These are phyloP conservation scores for Xylaria grammica DNA, from an alignment of 495 filamentous ascomycete genomes.

Conservation along the genomic window DNA sequence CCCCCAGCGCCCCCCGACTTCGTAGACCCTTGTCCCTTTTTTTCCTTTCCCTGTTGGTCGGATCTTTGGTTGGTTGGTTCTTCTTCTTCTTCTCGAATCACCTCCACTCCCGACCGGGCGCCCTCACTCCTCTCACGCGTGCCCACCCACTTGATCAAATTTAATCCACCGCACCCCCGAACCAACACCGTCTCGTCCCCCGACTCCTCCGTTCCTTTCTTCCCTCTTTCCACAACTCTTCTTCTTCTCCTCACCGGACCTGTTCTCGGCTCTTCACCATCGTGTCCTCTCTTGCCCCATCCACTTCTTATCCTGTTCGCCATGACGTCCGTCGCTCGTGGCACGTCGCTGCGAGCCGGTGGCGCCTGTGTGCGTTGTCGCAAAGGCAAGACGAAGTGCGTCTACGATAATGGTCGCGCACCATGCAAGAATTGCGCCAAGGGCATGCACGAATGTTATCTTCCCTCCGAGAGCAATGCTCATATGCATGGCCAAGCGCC, in stretches of 20 bases:
- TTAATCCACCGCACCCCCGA: constrained; percentile 40
- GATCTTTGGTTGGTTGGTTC: constrained; percentile 18
- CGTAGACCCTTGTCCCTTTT: not conserved
- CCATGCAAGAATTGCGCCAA: constrained; percentile 61
- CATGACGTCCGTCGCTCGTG: constrained; percentile 54
- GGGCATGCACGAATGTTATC: constrained; percentile 59
- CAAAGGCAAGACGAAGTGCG: constrained; percentile 60
- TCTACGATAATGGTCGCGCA: constrained; percentile 57
- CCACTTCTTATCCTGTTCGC: constrained; percentile 14
- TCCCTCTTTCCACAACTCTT: constrained; percentile 29
- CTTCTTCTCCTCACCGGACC: constrained; percentile 30
- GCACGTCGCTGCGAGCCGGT: constrained; percentile 57
- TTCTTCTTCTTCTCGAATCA: constrained; percentile 18
- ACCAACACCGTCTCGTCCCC: constrained; percentile 37
- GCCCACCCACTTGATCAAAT: constrained; percentile 30
- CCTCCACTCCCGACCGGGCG: constrained; percentile 26
- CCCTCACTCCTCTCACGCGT: constrained; percentile 22
- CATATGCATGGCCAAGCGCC: constrained; percentile 52
- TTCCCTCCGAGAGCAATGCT: constrained; percentile 56
- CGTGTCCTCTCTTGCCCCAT: not conserved
- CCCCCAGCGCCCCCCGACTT: constrained; percentile 1
- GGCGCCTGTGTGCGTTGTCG: constrained; percentile 60
- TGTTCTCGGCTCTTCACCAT: constrained; percentile 31
- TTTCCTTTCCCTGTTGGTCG: constrained; percentile 10
- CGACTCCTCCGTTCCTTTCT: constrained; percentile 37